Evolutionary conservation across 75 land plant genomes (phyloP), one percentile per base, ranked within the genome.

Genomic region (Selaginella tamariscina): DNA sequence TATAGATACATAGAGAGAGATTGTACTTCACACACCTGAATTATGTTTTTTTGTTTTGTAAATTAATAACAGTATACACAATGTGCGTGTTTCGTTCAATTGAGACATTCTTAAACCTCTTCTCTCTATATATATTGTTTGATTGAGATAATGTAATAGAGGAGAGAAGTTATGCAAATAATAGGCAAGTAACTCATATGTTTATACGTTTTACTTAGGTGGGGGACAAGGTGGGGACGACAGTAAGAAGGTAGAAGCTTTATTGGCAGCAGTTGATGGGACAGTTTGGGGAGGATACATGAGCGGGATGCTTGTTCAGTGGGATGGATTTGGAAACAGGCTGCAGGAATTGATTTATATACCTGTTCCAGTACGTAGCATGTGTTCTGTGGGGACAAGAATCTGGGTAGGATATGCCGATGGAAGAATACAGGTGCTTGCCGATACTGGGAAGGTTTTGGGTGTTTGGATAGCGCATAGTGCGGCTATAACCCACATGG

Each of bases 231-330:
- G 76, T 73, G 79, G 56, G 55, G 98, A 93, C 29, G 98, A 89
- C 68, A 74, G 54, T 32, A 79, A 77, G 54, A 77, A 75, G 77
- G 76, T 82, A n/a, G 96, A 89, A 69, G 86, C 91, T 44, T 18
- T 93, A 44, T 71, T 72, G 2, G 54, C 67, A 21, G 66, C 86
- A 56, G 56, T 67, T 18, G 86, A 89, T 85, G 96, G 96, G 24
- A 83, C 67, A 57, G 80, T 93, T 56, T 93, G 98, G 98, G 84
- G 77, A 57, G 98, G 96, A n/a, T 81, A 82, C 66, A 66, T 82
- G 15, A 85, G 73, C 82, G 98, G 96, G 2, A 39, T 69, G 27
- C 67, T 93, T 27, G 79, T 85, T 8, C 95, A 85, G 32, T 93
- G 91, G 91, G 91, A 93, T 75, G 76, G 79, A 44, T 78, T 75